phyloP scores from a whole-genome alignment of 2,329 filamentous ascomycete species.

The Exophiala sp. region DNA sequence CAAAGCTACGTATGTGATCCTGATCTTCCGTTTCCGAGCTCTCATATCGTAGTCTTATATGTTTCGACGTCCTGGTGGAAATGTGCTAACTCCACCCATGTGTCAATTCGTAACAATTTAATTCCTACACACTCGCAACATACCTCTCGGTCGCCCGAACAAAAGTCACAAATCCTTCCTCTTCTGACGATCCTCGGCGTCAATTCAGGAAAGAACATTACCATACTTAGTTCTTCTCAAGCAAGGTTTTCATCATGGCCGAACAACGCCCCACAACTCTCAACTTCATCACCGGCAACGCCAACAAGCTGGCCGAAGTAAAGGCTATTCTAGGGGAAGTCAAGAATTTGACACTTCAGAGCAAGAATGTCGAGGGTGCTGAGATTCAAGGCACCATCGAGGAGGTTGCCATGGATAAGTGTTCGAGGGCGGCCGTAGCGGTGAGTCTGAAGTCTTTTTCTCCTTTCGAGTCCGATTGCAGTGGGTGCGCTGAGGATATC shows the following conservation, averaged over 20 bases:
- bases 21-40: too few species aligned
- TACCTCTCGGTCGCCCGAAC: too few species aligned
- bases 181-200: too few species aligned
- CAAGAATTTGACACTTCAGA: conserved; percentile 70
- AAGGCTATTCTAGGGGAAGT: conserved; percentile 74
- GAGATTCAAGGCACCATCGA: conserved; percentile 93
- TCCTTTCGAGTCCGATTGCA: conserved; percentile 1
- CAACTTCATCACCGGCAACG: conserved; percentile 96
- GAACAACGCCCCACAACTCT: conserved; percentile 42
- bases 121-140: too few species aligned
- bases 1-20: too few species aligned
- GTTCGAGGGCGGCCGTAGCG: conserved; percentile 71
- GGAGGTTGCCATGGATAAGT: conserved; percentile 87
- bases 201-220: too few species aligned
- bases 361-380: conserved; percentile 64
- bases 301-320: conserved; percentile 88
- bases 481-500: too few species aligned
- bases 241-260: not conserved
- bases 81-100: too few species aligned
- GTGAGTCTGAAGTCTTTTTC: conserved; percentile 49
- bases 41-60: too few species aligned
- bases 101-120: too few species aligned
- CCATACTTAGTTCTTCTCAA: not conserved
- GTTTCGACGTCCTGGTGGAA: too few species aligned
- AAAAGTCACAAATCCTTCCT: too few species aligned